These are phyloP conservation scores for Dactylellina haptotyla DNA, from an alignment of 2,329 filamentous ascomycete species.

Conservation along the genomic window DNA sequence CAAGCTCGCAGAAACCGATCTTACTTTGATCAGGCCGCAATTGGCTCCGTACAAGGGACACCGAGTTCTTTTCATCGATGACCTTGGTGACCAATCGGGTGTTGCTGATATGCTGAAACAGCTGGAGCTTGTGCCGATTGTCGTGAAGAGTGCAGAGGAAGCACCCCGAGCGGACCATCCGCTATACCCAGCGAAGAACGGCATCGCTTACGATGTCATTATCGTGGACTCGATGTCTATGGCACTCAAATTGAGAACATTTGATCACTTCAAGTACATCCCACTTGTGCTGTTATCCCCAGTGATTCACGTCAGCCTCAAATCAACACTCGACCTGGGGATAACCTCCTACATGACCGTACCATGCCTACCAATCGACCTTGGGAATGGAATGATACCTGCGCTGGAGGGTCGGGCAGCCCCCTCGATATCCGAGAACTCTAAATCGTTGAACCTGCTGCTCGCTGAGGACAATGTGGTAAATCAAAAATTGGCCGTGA, in stretches of 20 bases:
- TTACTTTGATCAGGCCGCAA: constrained; percentile 80
- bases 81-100: constrained; percentile 79
- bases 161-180: constrained; percentile 69
- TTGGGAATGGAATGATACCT: constrained; percentile 95
- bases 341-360: constrained; percentile 99
- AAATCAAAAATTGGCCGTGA: constrained; percentile 94
- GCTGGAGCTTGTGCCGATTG: constrained; percentile 81
- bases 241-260: constrained; percentile 81
- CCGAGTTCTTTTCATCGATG: constrained; percentile 93
- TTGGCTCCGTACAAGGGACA: constrained; percentile 91
- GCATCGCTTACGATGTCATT: constrained; percentile 87
- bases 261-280: constrained; percentile 97
- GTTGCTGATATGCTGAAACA: constrained; percentile 80
- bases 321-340: constrained; percentile 90
- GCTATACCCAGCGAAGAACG: constrained; percentile 63
- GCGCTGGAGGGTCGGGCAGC: constrained; percentile 92
- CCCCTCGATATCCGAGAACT: constrained; percentile 89
- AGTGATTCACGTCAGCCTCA: constrained; percentile 87
- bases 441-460: constrained; percentile 92
- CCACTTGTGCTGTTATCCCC: constrained; percentile 93
- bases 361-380: constrained; percentile 89
- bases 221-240: constrained; percentile 94
- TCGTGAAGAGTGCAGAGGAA: constrained; percentile 80
- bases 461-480: constrained; percentile 97
- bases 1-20: constrained; percentile 81